Evolutionary conservation across 140 eudicot genomes (phyloP), one percentile per base, ranked within the genome.

Genomic region (Anethum foeniculum): DNA sequence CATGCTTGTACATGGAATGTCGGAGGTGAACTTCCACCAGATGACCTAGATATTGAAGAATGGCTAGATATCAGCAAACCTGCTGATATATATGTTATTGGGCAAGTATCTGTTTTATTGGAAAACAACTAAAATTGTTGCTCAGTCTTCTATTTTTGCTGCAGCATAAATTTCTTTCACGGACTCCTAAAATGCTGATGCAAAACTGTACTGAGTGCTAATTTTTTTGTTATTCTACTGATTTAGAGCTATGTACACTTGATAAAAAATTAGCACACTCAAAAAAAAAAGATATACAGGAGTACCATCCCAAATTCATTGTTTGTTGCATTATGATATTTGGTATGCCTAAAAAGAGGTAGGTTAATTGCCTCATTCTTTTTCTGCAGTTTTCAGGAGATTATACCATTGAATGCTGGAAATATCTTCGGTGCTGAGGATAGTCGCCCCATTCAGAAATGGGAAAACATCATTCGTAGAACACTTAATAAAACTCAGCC

Each of bases 401-500:
- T 94, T 64, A 88, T 94, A 83, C 96, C 98, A 39, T 83, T 94
- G 81, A 92, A 87, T 82, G 94, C 96, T 47, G 93, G 96, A 34
- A 92, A 92, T 75, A 94, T 92, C 5, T 87, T 94, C 81, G 97
- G 97, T 52, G 90, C 94, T 81, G 98, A 94, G 86, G 98, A 94
- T 83, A 85, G 47, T 36, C 91, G 93, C 12, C 97, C 98, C 36
- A 89, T 89, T 71, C 77, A 88, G 34, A 83, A 80, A 81, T 92
- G 98, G 98, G 98, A 94, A 88, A 82, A 85, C 80, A 86, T 94
- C 30, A 92, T 94, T 23, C 98, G 97, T 52, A 88, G 89, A 80
- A 83, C 91, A 62, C 89, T 94, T 18, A 86, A 90, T 80, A 85
- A 84, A 81, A 73, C 86, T 32, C 86, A 77, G 71, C 91, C 96